Evolutionary conservation across 495 filamentous ascomycete species (phyloP), one percentile per base, ranked within the genome.

Genomic region (Apodospora peruviana): DNA sequence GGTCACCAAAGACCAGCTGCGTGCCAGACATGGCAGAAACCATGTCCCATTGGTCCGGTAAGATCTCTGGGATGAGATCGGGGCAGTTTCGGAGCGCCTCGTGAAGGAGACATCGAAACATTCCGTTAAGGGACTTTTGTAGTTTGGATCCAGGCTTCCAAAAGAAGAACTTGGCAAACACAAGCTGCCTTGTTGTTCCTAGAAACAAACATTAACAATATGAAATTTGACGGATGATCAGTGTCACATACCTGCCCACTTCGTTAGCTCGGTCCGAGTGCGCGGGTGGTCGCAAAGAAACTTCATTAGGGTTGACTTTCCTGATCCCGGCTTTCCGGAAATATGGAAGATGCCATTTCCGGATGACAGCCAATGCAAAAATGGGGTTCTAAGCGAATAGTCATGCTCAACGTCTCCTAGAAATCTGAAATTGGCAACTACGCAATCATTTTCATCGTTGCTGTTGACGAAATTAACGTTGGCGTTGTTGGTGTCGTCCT

Each of bases 161-260:
- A 44, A 76, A 78, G 55, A 75, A 81, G 53, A 75, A 76, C 21
- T 44, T 56, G 0, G 68, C 67, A 27, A 62, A n/a, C n/a, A n/a
- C n/a, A n/a, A n/a, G n/a, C n/a, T n/a, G n/a, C n/a, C n/a, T n/a
- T n/a, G n/a, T n/a, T n/a, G n/a, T n/a, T n/a, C n/a, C n/a, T n/a
- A n/a, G n/a, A n/a, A n/a, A n/a, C n/a, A n/a, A n/a, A n/a, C n/a
- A n/a, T n/a, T n/a, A n/a, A n/a, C n/a, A n/a, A n/a, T n/a, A n/a
- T n/a, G n/a, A n/a, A n/a, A n/a, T n/a, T n/a, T n/a, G n/a, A n/a
- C n/a, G 40, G 4, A 70, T 41, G 19, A 72, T 48, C 12, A 55
- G 47, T 18, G 49, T 51, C 3, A 20, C 40, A n/a, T n/a, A 48
- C 18, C 25, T 2, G 65, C 45, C 66, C 69, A 72, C 1, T 40